Conservation (phyloP, 345 rosid species). For the Cardiospermum halicacabum region DNA sequence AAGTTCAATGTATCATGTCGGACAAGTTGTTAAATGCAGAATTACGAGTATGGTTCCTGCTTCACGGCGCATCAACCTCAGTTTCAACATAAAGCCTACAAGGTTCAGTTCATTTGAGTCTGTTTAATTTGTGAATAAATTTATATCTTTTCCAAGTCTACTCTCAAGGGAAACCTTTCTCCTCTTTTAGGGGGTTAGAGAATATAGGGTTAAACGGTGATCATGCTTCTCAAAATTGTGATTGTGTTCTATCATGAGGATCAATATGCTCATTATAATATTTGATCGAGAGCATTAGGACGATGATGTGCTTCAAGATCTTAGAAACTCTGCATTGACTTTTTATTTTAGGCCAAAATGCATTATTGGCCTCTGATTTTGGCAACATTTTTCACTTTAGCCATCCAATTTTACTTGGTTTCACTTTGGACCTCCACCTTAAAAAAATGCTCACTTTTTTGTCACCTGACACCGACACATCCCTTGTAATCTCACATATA, state of each 20-base stretch:
- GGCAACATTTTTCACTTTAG: too few species aligned
- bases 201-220: not conserved
- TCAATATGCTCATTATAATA: too few species aligned
- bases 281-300: too few species aligned
- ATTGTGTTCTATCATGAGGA: not conserved
- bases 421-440: too few species aligned
- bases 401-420: too few species aligned
- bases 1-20: conserved; percentile 65
- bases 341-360: too few species aligned
- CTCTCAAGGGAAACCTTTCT: not conserved
- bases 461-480: too few species aligned
- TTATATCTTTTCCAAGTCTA: not conserved
- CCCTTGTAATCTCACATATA: too few species aligned
- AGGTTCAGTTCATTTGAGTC: conserved; percentile 45
- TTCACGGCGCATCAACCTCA: conserved; percentile 73
- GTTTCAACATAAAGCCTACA: conserved; percentile 67
- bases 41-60: conserved; percentile 57
- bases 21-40: conserved; percentile 97
- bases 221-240: not conserved
- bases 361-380: too few species aligned
- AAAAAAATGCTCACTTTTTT: too few species aligned
- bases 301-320: too few species aligned
- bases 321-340: too few species aligned
- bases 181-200: not conserved
- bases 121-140: not conserved